Base-by-base conservation (phyloP, 352 stramenopile genomes). In the Phytophthora kernoviae region DNA sequence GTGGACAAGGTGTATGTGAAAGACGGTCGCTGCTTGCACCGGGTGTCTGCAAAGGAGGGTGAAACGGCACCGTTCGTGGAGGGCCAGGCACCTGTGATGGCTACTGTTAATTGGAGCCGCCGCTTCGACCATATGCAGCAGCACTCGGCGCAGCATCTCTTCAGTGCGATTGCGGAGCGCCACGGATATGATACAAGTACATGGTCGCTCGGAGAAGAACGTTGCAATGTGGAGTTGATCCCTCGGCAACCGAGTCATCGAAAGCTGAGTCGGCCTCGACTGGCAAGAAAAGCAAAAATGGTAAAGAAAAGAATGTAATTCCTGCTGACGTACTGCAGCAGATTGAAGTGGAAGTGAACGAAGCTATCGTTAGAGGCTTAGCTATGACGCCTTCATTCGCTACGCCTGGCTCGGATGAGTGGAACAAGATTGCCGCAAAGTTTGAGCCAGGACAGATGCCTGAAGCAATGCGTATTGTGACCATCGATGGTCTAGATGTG, bases 41-140 rank as follows among this genome's bases (percentile, higher is more conserved):
- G 75, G 37, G 61, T 92, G 11, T 24, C 65, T 20, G 44, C 67
- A 5, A 49, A 48, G 20, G 51, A 66, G n/a, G 52, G 40, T 34
- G 61, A 36, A 4, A 44, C 65, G 36, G 67, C 58, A 2, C 44
- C 72, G 14, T 79, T 93, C 20, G 37, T 63, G 22, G 61, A 74
- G 15, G 84, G 75, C 3, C 68, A 87, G 24, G 60, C 75, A 17
- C 24, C 24, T 7, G 81, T 96, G 14, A 46, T 73, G 26, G 77
- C 81, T 27, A 62, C 8, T 0, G 76, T 97, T 18, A 77, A 96
- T 62, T 96, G 87, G 87, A 57, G 53, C 32, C 81, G 89, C 11
- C 79, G 89, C 50, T 84, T 88, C 27, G 89, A 96, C 54, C 87
- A 96, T 69, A 96, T 96, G 87, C 84, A 91, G 62, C 87, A 96